phyloP scores from a whole-genome alignment of 805 yeast genomes.

The Spathaspora gorwiae region DNA sequence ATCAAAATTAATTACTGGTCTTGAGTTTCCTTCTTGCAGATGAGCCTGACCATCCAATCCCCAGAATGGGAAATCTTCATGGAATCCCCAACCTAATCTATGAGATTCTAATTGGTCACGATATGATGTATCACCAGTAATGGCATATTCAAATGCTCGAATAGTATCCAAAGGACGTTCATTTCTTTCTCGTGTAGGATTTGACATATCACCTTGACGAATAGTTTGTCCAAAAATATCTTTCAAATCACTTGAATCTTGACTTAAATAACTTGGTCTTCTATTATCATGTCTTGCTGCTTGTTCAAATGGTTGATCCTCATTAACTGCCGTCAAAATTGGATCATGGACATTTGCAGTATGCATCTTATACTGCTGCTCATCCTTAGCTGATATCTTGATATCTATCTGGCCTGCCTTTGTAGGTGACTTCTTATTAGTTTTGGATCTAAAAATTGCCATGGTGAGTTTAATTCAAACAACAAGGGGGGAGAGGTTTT shows the following conservation, averaged over 20 bases:
- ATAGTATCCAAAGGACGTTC: conserved; percentile 97
- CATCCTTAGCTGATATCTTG: conserved; percentile 18
- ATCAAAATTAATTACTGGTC: conserved; percentile 39
- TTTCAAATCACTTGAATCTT: conserved; percentile 52
- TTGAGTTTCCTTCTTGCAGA: conserved; percentile 21
- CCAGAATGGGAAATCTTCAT: conserved; percentile 62
- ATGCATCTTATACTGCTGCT: conserved; percentile 52
- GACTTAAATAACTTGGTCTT: conserved; percentile 40
- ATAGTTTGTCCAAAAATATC: conserved; percentile 89
- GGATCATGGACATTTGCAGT: conserved; percentile 75
- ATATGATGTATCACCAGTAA: conserved; percentile 80
- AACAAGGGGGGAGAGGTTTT: too few species aligned
- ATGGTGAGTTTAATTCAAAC: conserved; percentile 8
- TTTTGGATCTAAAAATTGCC: conserved; percentile 31
- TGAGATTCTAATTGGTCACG: conserved; percentile 78
- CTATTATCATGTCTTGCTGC: conserved; percentile 31
- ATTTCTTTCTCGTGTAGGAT: conserved; percentile 89
- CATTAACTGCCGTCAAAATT: conserved; percentile 87
- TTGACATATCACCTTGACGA: conserved; percentile 75
- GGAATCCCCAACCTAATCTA: conserved; percentile 84
- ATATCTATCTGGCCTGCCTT: conserved; percentile 18
- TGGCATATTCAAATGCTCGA: conserved; percentile 87
- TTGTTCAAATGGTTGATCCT: conserved; percentile 90
- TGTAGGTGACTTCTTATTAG: conserved; percentile 9
- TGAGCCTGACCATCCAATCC: conserved; percentile 25